Evolutionary conservation across 2,329 filamentous ascomycete genomes (phyloP).

Genomic region (Paradendryphiella salina): DNA sequence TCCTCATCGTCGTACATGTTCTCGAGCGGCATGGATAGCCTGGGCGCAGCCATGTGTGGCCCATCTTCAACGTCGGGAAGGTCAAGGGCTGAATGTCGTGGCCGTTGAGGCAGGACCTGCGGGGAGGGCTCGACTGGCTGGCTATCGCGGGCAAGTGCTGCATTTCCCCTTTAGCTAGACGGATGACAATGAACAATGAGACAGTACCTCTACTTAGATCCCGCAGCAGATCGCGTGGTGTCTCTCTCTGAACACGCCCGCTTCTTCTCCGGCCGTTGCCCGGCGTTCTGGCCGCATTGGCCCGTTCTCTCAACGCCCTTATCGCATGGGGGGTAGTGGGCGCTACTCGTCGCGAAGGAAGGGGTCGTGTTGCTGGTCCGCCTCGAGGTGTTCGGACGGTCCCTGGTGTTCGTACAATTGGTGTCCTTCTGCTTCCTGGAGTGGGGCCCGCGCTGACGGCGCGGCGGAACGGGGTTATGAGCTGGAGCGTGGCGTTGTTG

Average conservation of each 20-base stretch:
- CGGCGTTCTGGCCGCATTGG: conserved; percentile 55
- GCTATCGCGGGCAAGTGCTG: conserved; percentile 56
- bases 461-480: conserved; percentile 43
- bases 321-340: conserved; percentile 61
- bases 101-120: conserved; percentile 34
- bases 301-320: conserved; percentile 57
- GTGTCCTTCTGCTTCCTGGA: conserved; percentile 39
- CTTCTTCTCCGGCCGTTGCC: conserved; percentile 55
- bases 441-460: conserved; percentile 42
- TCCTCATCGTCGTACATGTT: conserved; percentile 52
- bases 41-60: conserved; percentile 48
- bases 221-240: conserved; percentile 58
- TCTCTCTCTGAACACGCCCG: conserved; percentile 56
- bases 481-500: conserved; percentile 18
- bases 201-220: conserved; percentile 56
- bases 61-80: conserved; percentile 53
- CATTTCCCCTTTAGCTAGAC: conserved; percentile 8
- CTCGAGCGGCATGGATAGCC: conserved; percentile 49
- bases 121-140: conserved; percentile 55
- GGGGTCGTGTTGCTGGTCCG: conserved; percentile 38
- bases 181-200: neutral
- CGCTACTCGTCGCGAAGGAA: conserved; percentile 44
- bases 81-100: conserved; percentile 46
- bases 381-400: conserved; percentile 43
- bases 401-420: conserved; percentile 41